These are phyloP conservation scores for Leishmania arabica DNA, from an alignment of 208 protist genomes.

Conservation along the genomic window DNA sequence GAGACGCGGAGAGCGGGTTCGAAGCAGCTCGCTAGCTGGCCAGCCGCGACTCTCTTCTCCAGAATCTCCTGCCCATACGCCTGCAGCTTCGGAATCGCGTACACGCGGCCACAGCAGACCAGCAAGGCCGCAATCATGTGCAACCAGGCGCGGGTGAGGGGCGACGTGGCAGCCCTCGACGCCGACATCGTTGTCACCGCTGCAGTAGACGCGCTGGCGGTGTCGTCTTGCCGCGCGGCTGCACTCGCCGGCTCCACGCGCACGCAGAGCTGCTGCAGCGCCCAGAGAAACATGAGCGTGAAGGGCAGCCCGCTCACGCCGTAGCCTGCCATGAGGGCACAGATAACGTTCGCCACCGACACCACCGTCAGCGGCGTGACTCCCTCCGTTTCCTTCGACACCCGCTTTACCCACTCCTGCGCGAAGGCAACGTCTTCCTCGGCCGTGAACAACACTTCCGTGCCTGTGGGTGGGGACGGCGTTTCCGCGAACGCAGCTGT, in stretches of 20 bases:
- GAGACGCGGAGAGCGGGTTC: constrained; percentile 22
- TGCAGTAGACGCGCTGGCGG: constrained; percentile 8
- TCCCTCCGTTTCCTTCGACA: constrained; percentile 13
- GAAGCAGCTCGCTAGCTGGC: constrained; percentile 53
- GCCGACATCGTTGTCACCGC: constrained; percentile 14
- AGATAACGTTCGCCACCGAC: constrained; percentile 54
- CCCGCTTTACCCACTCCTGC: constrained; percentile 53
- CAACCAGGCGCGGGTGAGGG: constrained; percentile 66
- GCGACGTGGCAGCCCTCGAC: constrained; percentile 28
- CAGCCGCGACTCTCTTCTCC: constrained; percentile 34
- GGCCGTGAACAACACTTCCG: constrained; percentile 40
- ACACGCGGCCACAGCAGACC: constrained; percentile 44
- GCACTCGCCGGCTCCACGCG: constrained; percentile 16
- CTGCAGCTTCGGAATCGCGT: constrained; percentile 42
- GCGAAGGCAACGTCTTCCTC: constrained; percentile 54
- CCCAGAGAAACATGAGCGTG: constrained; percentile 45
- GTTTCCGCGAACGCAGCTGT: neutral
- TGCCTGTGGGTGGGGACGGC: neutral
- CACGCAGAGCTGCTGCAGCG: constrained; percentile 52
- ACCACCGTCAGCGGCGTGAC: constrained; percentile 63
- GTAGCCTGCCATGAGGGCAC: constrained; percentile 57
- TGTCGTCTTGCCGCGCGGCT: constrained; percentile 7
- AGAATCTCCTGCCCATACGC: constrained; percentile 62
- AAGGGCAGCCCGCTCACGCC: constrained; percentile 55
- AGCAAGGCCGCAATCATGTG: constrained; percentile 61